Evolutionary conservation across 1,284 basidiomycete genomes (phyloP), one percentile per base, ranked within the genome.

Genomic region (Cryptococcus amylolentus): DNA sequence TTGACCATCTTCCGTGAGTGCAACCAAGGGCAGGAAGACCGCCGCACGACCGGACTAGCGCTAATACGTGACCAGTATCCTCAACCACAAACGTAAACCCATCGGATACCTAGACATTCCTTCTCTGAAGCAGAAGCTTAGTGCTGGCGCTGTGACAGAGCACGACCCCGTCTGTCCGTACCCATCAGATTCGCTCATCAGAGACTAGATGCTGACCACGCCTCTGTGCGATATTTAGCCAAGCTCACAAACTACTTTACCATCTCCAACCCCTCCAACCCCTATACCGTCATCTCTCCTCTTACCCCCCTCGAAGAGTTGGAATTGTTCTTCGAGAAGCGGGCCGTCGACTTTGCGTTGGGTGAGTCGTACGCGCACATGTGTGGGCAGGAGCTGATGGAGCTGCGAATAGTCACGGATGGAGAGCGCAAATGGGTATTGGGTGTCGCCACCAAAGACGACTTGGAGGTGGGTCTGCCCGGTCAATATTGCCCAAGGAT

Each of bases 1-100:
- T 92, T 76, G 91, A 91, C 27, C 86, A 91, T 67, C 87, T 93
- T 56, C 91, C 91, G 90, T 93, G 66, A 69, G 81, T 77, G 14
- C 35, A 16, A n/a, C 23, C 28, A n/a, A 40, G 35, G 13, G 10
- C 23, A 47, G 31, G 12, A 28, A 37, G 38, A 37, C 6, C 42
- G 16, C 26, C 43, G 41, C 37, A 23, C 41, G 14, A 28, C 37
- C 28, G 13, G 9, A 39, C 54, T 27, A 51, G 45, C 18, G 18
- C 31, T 43, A n/a, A n/a, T n/a, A 14, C 43, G 13, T 16, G 9
- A 3, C 14, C 63, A 93, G 90, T 1, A 88, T 94, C 0, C 80
- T 93, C 38, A 86, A 88, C 66, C 80, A 80, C 55, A 80, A 83
- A 44, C 82, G 88, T 52, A 84, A 83, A 67, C 89, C 88, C 1